Base-by-base conservation (phyloP, 1,139 yeast species). In the Geotrichum aggregatum region DNA sequence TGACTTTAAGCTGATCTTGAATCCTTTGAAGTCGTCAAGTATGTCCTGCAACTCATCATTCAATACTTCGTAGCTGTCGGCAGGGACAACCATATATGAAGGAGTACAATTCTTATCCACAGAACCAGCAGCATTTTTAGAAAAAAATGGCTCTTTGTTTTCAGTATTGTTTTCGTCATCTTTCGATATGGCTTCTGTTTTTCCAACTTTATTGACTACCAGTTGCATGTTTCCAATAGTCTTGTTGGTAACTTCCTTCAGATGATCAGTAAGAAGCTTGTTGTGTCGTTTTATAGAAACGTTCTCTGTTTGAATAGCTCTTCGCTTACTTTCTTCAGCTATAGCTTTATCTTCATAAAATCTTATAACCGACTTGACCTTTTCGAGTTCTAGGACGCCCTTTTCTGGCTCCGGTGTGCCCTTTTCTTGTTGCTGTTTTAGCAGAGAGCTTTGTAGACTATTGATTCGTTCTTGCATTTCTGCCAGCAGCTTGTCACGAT, bases 291-390 rank as follows among this genome's bases (percentile, higher is more conserved):
- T 55, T 2, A 68, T 57, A 1, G 66, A 66, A 24, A 45, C 58
- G 41, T 61, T 65, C 54, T 72, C 73, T 5, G 63, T 61, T 52
- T 67, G 68, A 10, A 70, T 54, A 3, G 71, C 69, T 36, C 61
- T 57, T 42, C 72, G 63, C 54, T 67, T 68, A 36, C 66, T 64
- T 50, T 70, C 72, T 48, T 66, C 70, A 4, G 63, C 61, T 5
- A 63, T 63, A 0, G 76, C 69, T 45, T 73, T 68, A 44, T 76
- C 76, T 50, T 76, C 78, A 56, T 74, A 75, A 58, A 71, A 74
- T 51, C 69, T 60, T 40, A 74, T 66, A 3, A 73, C 71, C 18
- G 59, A 57, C 19, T 65, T 60, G 41, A 72, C 66, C 55, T 67
- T 64, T 43, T 66, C 68, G 39, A 70, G 57, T 56, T 68, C 68